phyloP scores from a whole-genome alignment of 2,329 filamentous ascomycete genomes.

The Trichoderma pleuroti region DNA sequence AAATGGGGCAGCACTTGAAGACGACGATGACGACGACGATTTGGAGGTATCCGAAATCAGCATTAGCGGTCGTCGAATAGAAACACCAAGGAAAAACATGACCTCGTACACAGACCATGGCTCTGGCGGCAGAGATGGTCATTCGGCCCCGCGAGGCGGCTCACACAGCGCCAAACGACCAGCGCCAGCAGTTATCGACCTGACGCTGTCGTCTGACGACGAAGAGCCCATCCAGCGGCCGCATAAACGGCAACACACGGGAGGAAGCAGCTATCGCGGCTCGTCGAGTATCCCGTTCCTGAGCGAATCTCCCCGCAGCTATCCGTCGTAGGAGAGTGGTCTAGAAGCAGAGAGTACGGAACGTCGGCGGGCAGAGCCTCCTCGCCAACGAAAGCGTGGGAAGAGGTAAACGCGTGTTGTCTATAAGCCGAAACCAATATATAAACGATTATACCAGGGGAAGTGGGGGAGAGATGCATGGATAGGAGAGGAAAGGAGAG shows the following conservation, averaged over 20 bases:
- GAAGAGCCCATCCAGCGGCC: conserved; percentile 46
- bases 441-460: neutral
- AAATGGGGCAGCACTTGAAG: conserved; percentile 28
- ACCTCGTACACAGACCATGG: conserved; percentile 37
- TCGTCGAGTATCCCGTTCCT: conserved; percentile 10
- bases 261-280: conserved; percentile 26
- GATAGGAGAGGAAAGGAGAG: neutral
- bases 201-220: conserved; percentile 55
- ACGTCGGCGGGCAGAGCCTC: neutral
- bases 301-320: conserved; percentile 16
- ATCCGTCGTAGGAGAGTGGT: conserved; percentile 2
- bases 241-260: conserved; percentile 44
- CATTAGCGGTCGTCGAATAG: conserved; percentile 31
- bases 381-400: neutral
- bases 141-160: conserved; percentile 33
- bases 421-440: neutral
- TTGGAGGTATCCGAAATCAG: conserved; percentile 46
- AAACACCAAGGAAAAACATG: conserved; percentile 36
- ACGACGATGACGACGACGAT: conserved; percentile 46
- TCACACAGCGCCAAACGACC: conserved; percentile 46
- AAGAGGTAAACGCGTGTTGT: neutral
- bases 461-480: neutral
- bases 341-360: neutral
- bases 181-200: conserved; percentile 53
- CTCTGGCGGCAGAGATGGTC: conserved; percentile 36